Evolutionary conservation across 495 filamentous ascomycete species (phyloP).

Genomic region (Neurospora sp.): DNA sequence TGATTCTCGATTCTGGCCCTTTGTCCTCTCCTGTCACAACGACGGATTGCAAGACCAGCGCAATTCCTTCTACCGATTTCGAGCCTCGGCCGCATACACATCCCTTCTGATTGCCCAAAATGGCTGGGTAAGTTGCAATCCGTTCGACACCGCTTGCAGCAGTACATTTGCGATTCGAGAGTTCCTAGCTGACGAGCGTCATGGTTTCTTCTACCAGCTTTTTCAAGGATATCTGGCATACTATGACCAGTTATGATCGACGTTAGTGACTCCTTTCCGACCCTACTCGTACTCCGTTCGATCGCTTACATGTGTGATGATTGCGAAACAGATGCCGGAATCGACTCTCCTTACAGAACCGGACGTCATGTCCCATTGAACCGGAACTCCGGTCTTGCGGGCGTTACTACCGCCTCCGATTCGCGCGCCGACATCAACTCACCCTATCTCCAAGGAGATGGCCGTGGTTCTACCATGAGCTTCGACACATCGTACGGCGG

Average conservation of each 20-base stretch:
- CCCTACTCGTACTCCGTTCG: conserved; percentile 4
- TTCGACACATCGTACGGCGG: conserved; percentile 34
- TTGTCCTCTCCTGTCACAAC: neutral
- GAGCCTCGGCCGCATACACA: neutral
- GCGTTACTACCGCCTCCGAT: conserved; percentile 67
- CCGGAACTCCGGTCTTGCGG: conserved; percentile 59
- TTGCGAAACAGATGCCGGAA: conserved; percentile 55
- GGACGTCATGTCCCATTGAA: conserved; percentile 71
- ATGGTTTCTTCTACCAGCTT: neutral
- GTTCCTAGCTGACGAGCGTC: neutral
- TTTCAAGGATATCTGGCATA: conserved; percentile 66
- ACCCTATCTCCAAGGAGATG: conserved; percentile 62
- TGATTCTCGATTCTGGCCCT: neutral
- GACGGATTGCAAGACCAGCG: neutral
- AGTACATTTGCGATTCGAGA: neutral
- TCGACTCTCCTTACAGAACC: conserved; percentile 78
- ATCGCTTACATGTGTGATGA: conserved; percentile 32
- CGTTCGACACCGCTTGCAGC: neutral
- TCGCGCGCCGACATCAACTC: conserved; percentile 64
- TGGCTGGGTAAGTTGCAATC: neutral
- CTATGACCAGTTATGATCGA: conserved; percentile 69
- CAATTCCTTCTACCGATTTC: neutral
- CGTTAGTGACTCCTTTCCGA: conserved; percentile 32
- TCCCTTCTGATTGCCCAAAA: neutral
- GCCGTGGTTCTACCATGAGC: conserved; percentile 43